Evolutionary conservation across 176 grass and related monocot genomes (phyloP), one percentile per base, ranked within the genome.

Genomic region (Elymus sibiricus): DNA sequence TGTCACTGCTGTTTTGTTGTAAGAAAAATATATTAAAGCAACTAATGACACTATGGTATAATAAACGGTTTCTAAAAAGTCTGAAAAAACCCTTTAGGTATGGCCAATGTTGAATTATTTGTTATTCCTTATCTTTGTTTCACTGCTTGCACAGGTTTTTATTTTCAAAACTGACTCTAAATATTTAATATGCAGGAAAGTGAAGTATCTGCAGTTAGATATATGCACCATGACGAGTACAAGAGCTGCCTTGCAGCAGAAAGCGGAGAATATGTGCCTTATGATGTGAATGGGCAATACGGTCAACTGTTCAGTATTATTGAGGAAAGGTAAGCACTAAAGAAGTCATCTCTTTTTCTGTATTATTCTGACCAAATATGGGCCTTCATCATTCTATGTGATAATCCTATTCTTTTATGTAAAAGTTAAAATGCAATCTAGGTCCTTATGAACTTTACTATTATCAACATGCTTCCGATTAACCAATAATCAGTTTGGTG

Each of bases 151-250:
- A n/a, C 14, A 2, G 2, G 0, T 51, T 75, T 44, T 74, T 56
- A 3, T n/a, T 51, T 58, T 56, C 10, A 31, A 21, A 32, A 74
- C n/a, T 9, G 24, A 44, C 42, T 79, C 2, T 53, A 83, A 24
- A 56, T 64, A 27, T 58, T 68, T 80, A 58, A 68, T 37, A 76
- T 87, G 79, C 44, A 98, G 93, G 96, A 94, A 90, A 94, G 85
- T 70, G 96, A 95, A 91, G 93, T 98, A 83, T 93, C 93, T 87
- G 86, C 91, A 43, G 90, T 98, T 83, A 94, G 67, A 66, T 98
- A 98, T 87, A 86, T 98, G 68, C 69, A 16, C 78, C 74, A 83
- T 55, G 78, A 89, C 11, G 96, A 95, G 67, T 98, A 98, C 78
- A 98, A 95, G 84, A 87, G 60, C 56, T 81, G 56, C 62, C 96